Evolutionary conservation across 2,329 filamentous ascomycete genomes (phyloP), one percentile per base, ranked within the genome.

Genomic region (Colletotrichum sp.): DNA sequence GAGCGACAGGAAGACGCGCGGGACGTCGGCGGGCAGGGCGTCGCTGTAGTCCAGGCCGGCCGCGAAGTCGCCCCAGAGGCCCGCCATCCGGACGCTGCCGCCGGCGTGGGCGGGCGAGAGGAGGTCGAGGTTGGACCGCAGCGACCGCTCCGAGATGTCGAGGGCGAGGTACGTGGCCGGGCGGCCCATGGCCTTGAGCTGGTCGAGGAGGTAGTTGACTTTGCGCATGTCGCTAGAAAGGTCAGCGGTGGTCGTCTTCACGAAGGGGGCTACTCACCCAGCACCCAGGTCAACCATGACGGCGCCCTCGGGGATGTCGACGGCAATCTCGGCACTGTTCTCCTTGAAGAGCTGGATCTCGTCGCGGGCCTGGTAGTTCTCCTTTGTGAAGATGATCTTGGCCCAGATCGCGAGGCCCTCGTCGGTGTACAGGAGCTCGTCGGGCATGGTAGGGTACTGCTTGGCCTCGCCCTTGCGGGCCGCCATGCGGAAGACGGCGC

Each of bases 341-440:
- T 78, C 71, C 44, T 85, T 78, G 39, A 87, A 84, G 3, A 87
- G 77, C 9, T 77, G 79, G 24, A 84, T 85, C 79, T 87, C 86
- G 44, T 87, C 85, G 34, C 83, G 82, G 4, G 85, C 86, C 75
- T 87, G 86, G 73, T 87, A 87, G 74, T 86, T 86, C 55, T 86
- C 81, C 2, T 80, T 78, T 1, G 81, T 85, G 76, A 82, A 85
- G 70, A 87, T 87, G 72, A 87, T 86, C 12, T 85, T 73, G 62
- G 85, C 85, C 86, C 86, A 87, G 76, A 86, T 85, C 7, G 79
- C 78, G 64, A 86, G 79, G 2, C 86, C 86, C 7, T 79, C 67
- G 69, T 86, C 85, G 73, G 85, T 81, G 76, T 87, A 87, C 62
- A 87, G 79, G 52, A 86, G 79, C 78, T 87, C 85, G 65, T 87